Base-by-base conservation (phyloP, 2,329 filamentous ascomycete genomes). In the Aspergillus novoparasiticus region DNA sequence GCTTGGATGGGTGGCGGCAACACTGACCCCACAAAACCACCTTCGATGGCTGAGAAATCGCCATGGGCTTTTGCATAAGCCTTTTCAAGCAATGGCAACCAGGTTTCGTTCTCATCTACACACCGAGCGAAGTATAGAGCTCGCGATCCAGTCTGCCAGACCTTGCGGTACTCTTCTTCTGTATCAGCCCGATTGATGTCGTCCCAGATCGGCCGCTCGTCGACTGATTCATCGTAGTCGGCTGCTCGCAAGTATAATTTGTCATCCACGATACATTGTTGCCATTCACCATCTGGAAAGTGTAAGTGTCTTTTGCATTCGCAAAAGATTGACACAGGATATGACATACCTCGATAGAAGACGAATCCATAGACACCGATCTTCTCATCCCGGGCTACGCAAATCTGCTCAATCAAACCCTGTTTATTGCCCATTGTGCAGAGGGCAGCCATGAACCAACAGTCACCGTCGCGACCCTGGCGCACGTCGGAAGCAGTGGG, bases 221-320 rank as follows among this genome's bases (percentile, higher is more conserved):
- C 85, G 57, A 90, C 89, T 1, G 88, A 89, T 39, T 92, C 91
- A 68, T 96, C 91, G 81, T 92, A 96, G 72, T 91, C 90, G 5
- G 92, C 90, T 1, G 91, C 92, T 64, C 89, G 91, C 21, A 96
- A 85, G 75, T 92, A 96, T 3, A 97, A 84, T 78, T 96, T 96
- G 77, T 97, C 93, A 73, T 97, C 93, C 63, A 97, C 88, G 65
- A 97, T 94, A 62, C 91, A 93, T 70, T 93, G 93, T 61, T 94
- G 91, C 93, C 93, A 97, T 77, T 95, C 92, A 59, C 93, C 93
- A 69, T 94, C 92, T 86, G 67, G 55, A 12, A 10, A 19, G 23
- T 46, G 58, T 65, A 14, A 66, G 46, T n/a, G 4, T 46, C 14
- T 4, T 12, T 9, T 14, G 19, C 12, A 11, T 48, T 10, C 16